Percentiles rank a stretch among this genome's conserved stretches.
Conservation (phyloP, 2,329 filamentous ascomycete genomes). For the Stemphylium lycopersici region DNA sequence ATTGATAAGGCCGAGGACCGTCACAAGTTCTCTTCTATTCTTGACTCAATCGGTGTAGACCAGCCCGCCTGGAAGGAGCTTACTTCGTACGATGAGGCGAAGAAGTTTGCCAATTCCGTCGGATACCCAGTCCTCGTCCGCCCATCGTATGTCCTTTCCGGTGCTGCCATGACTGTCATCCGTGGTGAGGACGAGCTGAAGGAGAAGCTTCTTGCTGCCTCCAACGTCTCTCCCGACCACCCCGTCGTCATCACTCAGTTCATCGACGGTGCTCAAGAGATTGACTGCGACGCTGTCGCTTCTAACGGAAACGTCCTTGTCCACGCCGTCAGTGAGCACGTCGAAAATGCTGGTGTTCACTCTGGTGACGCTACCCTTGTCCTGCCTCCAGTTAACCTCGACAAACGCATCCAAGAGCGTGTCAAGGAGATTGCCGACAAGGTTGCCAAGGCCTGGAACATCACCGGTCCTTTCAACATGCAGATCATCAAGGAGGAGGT, state of each 20-base stretch:
- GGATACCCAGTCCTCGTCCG: constrained; percentile 94
- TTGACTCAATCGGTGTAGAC: constrained; percentile 95
- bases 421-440: constrained; percentile 96
- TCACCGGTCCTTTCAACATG: constrained; percentile 99
- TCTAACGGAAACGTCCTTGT: constrained; percentile 84
- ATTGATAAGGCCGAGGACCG: constrained; percentile 98
- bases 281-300: constrained; percentile 93
- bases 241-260: constrained; percentile 98
- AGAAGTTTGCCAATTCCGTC: constrained; percentile 82
- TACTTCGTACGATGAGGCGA: constrained; percentile 85
- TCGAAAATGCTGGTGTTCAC: constrained; percentile 97
- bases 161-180: constrained; percentile 98
- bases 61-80: constrained; percentile 98
- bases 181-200: constrained; percentile 85
- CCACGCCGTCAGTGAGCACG: constrained; percentile 92
- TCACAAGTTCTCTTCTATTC: constrained; percentile 96
- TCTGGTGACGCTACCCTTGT: constrained; percentile 96
- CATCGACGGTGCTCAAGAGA: constrained; percentile 95
- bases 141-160: constrained; percentile 93
- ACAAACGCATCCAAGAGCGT: constrained; percentile 77
- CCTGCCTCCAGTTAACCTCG: constrained; percentile 82
- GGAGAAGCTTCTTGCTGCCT: constrained; percentile 91
- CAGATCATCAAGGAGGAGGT: constrained; percentile 95
- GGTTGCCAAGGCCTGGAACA: constrained; percentile 95
- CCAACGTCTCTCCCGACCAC: constrained; percentile 91